Conservation (phyloP, 176 grass and related monocot genomes). For the maize (Zea mays) region DNA sequence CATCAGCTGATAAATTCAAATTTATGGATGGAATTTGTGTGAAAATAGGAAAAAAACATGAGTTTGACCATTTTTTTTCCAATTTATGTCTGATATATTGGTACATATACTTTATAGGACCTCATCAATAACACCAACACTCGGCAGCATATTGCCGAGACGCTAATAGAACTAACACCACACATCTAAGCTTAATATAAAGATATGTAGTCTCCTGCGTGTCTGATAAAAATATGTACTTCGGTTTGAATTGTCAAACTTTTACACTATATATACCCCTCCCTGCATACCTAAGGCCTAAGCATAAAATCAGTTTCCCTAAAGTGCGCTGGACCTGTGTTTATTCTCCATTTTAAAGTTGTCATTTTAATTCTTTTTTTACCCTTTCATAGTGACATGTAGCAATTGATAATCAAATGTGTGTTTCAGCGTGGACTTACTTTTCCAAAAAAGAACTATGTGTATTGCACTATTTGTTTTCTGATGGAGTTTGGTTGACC, state of each 20-base stretch:
- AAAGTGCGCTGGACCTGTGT: neutral
- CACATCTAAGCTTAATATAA: constrained; percentile 18
- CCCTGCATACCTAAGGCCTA: neutral
- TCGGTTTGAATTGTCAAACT: neutral
- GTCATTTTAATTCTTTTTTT: neutral
- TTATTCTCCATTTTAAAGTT: constrained; percentile 7
- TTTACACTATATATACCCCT: neutral
- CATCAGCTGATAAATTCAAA: neutral
- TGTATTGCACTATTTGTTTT: constrained; percentile 27
- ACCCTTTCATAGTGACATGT: neutral
- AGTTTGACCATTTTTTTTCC: neutral
- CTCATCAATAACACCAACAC: neutral
- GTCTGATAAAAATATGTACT: neutral
- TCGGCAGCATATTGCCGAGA: neutral
- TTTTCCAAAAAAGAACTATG: neutral
- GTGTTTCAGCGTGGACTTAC: neutral
- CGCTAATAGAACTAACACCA: neutral
- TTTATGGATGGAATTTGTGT: neutral
- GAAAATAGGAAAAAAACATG: neutral
- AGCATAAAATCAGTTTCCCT: neutral
- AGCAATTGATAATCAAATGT: neutral
- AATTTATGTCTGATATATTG: neutral
- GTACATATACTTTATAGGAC: neutral
- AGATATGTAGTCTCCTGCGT: neutral
- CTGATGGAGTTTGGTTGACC: constrained; percentile 35